Evolutionary conservation across 208 protist species (phyloP).

Genomic region (Leishmania arabica): DNA sequence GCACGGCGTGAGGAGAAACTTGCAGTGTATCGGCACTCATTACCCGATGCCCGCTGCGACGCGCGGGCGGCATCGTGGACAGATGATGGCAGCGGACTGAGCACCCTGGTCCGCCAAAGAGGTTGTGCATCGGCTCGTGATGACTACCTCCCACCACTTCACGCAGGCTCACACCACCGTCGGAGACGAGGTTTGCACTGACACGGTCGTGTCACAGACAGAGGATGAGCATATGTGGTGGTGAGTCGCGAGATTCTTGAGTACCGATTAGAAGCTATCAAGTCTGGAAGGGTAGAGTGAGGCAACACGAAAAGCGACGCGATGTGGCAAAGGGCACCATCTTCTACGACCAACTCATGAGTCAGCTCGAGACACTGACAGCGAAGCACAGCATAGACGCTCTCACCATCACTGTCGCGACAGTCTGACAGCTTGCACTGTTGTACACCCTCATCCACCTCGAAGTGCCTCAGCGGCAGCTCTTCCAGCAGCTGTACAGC

Average conservation of each 20-base stretch:
- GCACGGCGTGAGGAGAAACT: background rate
- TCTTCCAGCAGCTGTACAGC: too few species aligned
- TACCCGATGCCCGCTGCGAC: background rate
- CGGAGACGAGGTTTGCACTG: background rate
- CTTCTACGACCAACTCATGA: background rate
- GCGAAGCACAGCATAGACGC: background rate
- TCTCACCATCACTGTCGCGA: background rate
- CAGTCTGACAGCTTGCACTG: too few species aligned
- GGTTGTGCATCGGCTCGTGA: background rate
- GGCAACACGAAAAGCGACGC: background rate
- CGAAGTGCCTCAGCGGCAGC: too few species aligned
- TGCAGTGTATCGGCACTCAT: background rate
- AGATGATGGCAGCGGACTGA: background rate
- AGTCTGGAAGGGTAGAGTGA: accelerated
- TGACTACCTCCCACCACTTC: background rate
- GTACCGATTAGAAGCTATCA: background rate
- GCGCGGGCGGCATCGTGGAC: background rate
- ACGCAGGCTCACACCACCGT: background rate
- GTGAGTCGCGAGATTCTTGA: background rate
- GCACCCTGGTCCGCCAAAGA: background rate
- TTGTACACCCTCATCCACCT: too few species aligned
- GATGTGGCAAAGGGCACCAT: background rate
- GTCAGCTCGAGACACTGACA: background rate
- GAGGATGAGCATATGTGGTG: background rate
- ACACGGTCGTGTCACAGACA: background rate